Conservation (phyloP, 2,329 filamentous ascomycete genomes). For the Penicillium paneum region DNA sequence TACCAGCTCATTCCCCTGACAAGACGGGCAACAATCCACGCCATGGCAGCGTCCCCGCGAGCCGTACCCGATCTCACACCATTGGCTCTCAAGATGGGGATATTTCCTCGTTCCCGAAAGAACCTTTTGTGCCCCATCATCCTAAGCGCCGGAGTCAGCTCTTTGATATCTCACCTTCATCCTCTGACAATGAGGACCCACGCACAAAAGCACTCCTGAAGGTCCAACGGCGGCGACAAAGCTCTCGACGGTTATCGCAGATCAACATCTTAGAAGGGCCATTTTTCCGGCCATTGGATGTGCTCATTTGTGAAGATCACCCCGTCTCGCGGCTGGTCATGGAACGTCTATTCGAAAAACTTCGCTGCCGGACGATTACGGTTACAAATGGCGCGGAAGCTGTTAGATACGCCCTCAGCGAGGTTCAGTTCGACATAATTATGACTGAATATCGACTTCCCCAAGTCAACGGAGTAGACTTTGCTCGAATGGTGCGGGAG, state of each 20-base stretch:
- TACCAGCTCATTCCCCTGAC: conserved; percentile 52
- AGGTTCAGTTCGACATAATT: conserved; percentile 98
- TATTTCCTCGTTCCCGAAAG: conserved; percentile 62
- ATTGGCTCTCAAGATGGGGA: conserved; percentile 93
- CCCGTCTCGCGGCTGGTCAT: conserved; percentile 97
- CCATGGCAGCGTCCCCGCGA: conserved; percentile 62
- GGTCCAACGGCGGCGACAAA: conserved; percentile 90
- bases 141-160: conserved; percentile 91
- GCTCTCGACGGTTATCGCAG: conserved; percentile 88
- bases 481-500: conserved; percentile 95
- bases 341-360: conserved; percentile 93
- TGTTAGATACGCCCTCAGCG: conserved; percentile 87
- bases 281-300: conserved; percentile 83
- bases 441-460: conserved; percentile 97
- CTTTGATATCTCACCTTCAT: conserved; percentile 94
- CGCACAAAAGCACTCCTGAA: conserved; percentile 86
- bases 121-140: conserved; percentile 63
- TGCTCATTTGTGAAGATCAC: conserved; percentile 96
- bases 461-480: conserved; percentile 90
- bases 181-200: conserved; percentile 93
- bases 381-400: conserved; percentile 88
- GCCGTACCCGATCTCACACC: conserved; percentile 80
- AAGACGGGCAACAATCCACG: conserved; percentile 61
- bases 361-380: conserved; percentile 89
- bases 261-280: conserved; percentile 82